These are phyloP conservation scores for Hyphopichia khmerensis DNA, from an alignment of 1,139 yeast species.

Conservation along the genomic window DNA sequence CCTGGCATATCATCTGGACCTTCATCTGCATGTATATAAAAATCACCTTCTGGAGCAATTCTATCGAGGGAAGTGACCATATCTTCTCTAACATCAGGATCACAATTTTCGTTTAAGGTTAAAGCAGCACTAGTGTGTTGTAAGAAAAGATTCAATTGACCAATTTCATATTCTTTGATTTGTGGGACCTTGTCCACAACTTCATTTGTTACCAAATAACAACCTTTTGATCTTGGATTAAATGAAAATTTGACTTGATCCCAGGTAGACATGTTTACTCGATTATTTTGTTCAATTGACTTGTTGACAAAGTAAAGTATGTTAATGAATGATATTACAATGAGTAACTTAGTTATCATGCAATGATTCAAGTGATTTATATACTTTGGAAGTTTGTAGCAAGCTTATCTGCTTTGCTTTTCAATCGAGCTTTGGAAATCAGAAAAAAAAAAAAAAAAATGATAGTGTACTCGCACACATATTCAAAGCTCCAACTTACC, in stretches of 20 bases:
- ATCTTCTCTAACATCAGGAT: conserved; percentile 72
- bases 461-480: no score
- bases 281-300: neutral
- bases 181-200: conserved; percentile 57
- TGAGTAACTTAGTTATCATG: neutral
- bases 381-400: no score
- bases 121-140: conserved; percentile 81
- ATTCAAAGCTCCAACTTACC: no score
- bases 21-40: conserved; percentile 67
- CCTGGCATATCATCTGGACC: conserved; percentile 87
- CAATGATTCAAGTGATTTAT: neutral
- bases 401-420: no score
- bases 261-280: conserved; percentile 28
- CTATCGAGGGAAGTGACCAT: conserved; percentile 62
- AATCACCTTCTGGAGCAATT: conserved; percentile 69
- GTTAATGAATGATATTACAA: neutral
- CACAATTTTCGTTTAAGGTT: conserved; percentile 77
- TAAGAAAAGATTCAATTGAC: conserved; percentile 63
- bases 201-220: conserved; percentile 71
- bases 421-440: no score
- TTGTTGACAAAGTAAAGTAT: neutral
- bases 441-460: no score
- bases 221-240: conserved; percentile 61
- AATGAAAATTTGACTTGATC: conserved; percentile 58
- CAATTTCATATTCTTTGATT: conserved; percentile 57